phyloP scores from a whole-genome alignment of 495 filamentous ascomycete genomes.

The Talaromyces borbonicus region DNA sequence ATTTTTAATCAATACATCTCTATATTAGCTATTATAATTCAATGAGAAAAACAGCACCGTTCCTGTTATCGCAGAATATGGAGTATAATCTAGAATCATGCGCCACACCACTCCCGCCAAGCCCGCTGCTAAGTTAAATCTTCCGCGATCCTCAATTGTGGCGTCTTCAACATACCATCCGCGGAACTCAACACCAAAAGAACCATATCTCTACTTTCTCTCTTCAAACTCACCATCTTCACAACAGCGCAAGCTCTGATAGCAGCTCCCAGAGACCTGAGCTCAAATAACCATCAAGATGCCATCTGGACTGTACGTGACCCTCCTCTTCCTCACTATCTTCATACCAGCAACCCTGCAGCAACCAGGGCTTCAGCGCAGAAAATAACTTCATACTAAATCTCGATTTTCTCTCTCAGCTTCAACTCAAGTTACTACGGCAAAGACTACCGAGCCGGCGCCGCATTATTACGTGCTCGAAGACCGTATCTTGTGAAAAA shows the following conservation, averaged over 20 bases:
- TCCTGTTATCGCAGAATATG: too few relatives aligned
- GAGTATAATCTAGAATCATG: not conserved
- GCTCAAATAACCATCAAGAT: constrained; percentile 15
- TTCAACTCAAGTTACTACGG: constrained; percentile 87
- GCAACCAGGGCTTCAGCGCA: too few relatives aligned
- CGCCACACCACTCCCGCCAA: constrained; percentile 8
- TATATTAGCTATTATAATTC: too few relatives aligned
- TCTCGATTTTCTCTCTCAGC: constrained; percentile 25
- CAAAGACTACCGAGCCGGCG: constrained; percentile 64
- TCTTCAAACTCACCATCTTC: not conserved
- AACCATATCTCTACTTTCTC: not conserved
- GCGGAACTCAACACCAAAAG: not conserved
- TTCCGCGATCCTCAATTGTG: too few relatives aligned
- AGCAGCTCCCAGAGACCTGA: not conserved
- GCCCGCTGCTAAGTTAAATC: too few relatives aligned
- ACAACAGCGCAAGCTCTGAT: too few relatives aligned
- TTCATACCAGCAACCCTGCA: too few relatives aligned
- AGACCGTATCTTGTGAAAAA: constrained; percentile 90
- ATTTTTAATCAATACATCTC: too few relatives aligned
- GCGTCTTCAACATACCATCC: not conserved
- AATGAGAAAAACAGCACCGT: too few relatives aligned
- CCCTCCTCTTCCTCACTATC: not conserved
- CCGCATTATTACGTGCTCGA: constrained; percentile 81
- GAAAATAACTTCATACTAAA: not conserved
- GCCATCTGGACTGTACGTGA: constrained; percentile 39